Evolutionary conservation across 441 rosid species (phyloP).

Genomic region (Erodium moschatum): DNA sequence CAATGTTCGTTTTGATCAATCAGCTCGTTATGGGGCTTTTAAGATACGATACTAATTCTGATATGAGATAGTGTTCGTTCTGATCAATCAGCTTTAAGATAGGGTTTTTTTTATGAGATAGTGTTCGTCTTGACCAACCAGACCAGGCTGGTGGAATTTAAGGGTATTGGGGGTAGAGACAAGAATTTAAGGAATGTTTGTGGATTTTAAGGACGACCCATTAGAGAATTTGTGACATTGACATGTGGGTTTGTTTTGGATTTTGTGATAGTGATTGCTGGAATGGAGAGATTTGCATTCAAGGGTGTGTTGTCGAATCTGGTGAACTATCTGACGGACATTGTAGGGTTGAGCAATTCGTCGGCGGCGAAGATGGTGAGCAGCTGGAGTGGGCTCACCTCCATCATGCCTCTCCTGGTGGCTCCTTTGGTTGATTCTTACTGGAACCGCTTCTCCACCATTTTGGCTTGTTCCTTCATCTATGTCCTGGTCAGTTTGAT

Average conservation of each 20-base stretch:
- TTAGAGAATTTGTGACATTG: not conserved
- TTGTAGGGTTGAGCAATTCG: constrained; percentile 70
- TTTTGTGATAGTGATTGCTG: constrained; percentile 46
- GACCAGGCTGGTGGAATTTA: no score
- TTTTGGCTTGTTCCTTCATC: constrained; percentile 56
- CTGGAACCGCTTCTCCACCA: constrained; percentile 66
- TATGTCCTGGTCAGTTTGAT: constrained; percentile 50
- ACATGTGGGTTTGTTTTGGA: not conserved
- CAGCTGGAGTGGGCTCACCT: constrained; percentile 85
- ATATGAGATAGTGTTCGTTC: no score
- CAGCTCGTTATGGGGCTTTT: no score
- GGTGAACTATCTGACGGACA: constrained; percentile 80
- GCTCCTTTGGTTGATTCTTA: constrained; percentile 78
- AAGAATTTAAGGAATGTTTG: not conserved
- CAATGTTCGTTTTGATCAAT: no score
- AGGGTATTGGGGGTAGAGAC: not conserved
- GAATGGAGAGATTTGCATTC: constrained; percentile 87
- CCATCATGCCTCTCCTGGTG: constrained; percentile 64
- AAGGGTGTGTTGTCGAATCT: constrained; percentile 91
- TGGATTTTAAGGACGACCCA: not conserved
- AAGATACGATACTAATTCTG: no score
- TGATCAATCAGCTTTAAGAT: no score
- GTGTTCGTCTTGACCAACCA: no score
- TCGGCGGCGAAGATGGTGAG: constrained; percentile 82
- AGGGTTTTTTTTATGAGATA: no score